Conservation (phyloP, 2,329 filamentous ascomycete species). For the Coleophoma crateriformis region DNA sequence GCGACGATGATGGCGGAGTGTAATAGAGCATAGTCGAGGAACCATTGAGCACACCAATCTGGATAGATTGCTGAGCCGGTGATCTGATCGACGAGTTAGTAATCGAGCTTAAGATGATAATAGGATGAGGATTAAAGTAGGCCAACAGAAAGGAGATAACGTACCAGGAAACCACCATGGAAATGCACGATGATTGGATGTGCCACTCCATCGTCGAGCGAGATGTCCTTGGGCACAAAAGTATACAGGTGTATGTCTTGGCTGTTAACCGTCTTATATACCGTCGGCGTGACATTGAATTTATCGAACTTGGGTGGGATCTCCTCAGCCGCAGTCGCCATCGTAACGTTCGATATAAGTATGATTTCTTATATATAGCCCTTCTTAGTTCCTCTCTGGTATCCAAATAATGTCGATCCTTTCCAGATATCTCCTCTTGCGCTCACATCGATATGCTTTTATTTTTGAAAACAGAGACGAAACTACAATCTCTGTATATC, state of each 20-base stretch:
- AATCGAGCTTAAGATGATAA: background rate
- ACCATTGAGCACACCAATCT: slow-evolving; percentile 26
- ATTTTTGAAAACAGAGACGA: no score
- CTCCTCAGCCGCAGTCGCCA: no score
- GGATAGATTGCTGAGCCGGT: slow-evolving; percentile 6
- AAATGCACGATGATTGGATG: slow-evolving; percentile 8
- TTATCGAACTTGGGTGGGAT: background rate
- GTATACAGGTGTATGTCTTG: slow-evolving; percentile 9
- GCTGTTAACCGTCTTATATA: slow-evolving; percentile 12
- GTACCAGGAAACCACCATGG: slow-evolving; percentile 12
- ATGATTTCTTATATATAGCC: no score
- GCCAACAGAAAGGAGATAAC: background rate
- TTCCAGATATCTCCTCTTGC: no score
- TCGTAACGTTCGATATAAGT: no score
- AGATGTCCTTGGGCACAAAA: slow-evolving; percentile 7
- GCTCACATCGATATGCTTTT: no score
- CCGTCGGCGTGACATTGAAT: slow-evolving; percentile 6
- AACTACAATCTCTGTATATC: no score
- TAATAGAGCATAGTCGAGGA: slow-evolving; percentile 31
- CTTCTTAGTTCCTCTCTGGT: no score
- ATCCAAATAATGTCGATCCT: no score
- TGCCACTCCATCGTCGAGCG: slow-evolving; percentile 1
- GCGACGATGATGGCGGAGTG: slow-evolving; percentile 37
- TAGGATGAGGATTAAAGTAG: background rate
- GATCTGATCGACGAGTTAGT: background rate